Evolutionary conservation across 2,329 filamentous ascomycete species (phyloP).

Genomic region (Aureobasidium subglaciale): DNA sequence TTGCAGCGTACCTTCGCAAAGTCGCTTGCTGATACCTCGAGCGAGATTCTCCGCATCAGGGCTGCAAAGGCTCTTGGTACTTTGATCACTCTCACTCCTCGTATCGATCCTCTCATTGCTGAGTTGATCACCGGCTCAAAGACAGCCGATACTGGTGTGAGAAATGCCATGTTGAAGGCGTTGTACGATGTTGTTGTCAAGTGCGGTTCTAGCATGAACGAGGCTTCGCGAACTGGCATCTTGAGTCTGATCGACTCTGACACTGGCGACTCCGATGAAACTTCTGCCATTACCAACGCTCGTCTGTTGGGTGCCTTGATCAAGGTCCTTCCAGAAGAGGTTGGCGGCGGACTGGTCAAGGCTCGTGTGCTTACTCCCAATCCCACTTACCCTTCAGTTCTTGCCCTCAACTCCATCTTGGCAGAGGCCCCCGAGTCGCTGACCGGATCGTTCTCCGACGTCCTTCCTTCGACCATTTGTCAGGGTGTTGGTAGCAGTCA

Average conservation of each 20-base stretch:
- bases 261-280: conserved; percentile 59
- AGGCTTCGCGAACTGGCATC: conserved; percentile 78
- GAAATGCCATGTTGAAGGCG: conserved; percentile 93
- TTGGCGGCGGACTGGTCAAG: conserved; percentile 55
- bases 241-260: conserved; percentile 83
- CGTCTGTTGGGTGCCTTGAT: conserved; percentile 84
- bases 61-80: conserved; percentile 93
- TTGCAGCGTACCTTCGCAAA: conserved; percentile 96
- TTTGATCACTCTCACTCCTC: conserved; percentile 87
- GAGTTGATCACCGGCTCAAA: conserved; percentile 95
- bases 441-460: conserved; percentile 61
- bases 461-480: conserved; percentile 68
- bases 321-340: conserved; percentile 71
- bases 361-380: conserved; percentile 72
- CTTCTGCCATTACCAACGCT: conserved; percentile 83
- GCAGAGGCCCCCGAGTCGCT: conserved; percentile 69
- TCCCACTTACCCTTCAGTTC: conserved; percentile 68
- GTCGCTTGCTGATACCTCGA: conserved; percentile 85
- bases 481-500: conserved; percentile 68
- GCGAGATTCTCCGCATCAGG: conserved; percentile 76
- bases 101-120: conserved; percentile 86
- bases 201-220: conserved; percentile 90
- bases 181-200: conserved; percentile 95
- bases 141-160: conserved; percentile 78
- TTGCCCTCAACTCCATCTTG: conserved; percentile 83